Conservation (phyloP, 441 rosid genomes). For the Bruguiera hainesii region DNA sequence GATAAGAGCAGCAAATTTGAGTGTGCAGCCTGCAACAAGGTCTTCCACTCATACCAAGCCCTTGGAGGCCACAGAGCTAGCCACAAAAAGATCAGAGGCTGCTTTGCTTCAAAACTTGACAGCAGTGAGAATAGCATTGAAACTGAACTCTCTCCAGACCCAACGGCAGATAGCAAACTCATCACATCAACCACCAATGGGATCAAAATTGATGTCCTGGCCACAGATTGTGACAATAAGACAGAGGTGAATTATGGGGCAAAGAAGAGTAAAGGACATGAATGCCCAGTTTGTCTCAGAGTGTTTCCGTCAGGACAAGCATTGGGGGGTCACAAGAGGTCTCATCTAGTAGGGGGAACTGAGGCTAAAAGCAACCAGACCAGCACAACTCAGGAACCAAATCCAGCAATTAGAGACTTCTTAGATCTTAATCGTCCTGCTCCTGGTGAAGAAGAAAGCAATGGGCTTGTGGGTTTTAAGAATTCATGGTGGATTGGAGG, state of each 20-base stretch:
- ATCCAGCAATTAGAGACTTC: slow-evolving; percentile 34
- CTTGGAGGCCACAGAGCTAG: slow-evolving; percentile 67
- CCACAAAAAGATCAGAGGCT: slow-evolving; percentile 50
- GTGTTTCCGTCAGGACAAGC: slow-evolving; percentile 68
- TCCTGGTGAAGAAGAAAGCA: slow-evolving; percentile 45
- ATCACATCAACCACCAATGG: slow-evolving; percentile 14
- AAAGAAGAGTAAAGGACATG: slow-evolving; percentile 41
- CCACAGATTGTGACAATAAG: slow-evolving; percentile 13
- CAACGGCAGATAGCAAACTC: slow-evolving; percentile 21
- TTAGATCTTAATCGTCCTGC: slow-evolving; percentile 65
- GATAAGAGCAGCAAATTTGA: slow-evolving; percentile 43
- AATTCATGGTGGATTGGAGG: slow-evolving; percentile 49
- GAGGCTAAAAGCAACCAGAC: slow-evolving; percentile 20
- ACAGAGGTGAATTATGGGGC: slow-evolving; percentile 16
- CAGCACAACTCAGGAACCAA: slow-evolving; percentile 20
- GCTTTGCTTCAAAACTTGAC: slow-evolving; percentile 33
- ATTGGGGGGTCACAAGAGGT: slow-evolving; percentile 65
- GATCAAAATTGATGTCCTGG: slow-evolving; percentile 11
- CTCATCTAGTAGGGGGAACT: slow-evolving; percentile 36
- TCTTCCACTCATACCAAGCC: slow-evolving; percentile 62
- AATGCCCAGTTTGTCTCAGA: slow-evolving; percentile 49
- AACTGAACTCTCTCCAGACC: slow-evolving; percentile 24
- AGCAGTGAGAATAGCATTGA: slow-evolving; percentile 31
- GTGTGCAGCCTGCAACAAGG: slow-evolving; percentile 52
- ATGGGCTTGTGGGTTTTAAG: slow-evolving; percentile 30